These are phyloP conservation scores for Plasmodium ovale DNA, from an alignment of 169 alveolate genomes.

Conservation along the genomic window DNA sequence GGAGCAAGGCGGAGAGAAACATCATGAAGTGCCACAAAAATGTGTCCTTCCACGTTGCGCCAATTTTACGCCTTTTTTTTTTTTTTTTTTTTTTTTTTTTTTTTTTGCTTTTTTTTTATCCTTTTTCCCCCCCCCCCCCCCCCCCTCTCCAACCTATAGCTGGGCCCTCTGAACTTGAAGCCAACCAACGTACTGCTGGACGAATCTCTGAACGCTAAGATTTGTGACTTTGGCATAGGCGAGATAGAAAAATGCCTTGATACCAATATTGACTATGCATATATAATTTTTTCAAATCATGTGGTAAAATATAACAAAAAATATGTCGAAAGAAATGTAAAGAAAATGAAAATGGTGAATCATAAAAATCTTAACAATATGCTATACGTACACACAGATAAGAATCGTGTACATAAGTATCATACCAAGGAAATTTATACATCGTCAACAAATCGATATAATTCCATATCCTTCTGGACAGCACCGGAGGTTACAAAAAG, in stretches of 20 bases:
- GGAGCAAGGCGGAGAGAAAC: background rate
- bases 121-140: background rate
- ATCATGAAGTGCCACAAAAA: background rate
- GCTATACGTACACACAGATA: conserved; percentile 14
- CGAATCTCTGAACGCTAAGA: conserved; percentile 65
- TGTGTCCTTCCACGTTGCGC: no score
- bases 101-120: background rate
- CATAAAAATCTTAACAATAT: conserved; percentile 6
- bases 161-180: conserved; percentile 38
- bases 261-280: conserved; percentile 49
- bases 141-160: background rate
- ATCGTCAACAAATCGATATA: conserved; percentile 3
- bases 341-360: conserved; percentile 20
- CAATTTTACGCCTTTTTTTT: background rate
- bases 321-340: background rate
- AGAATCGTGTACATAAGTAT: conserved; percentile 21
- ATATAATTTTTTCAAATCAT: conserved; percentile 21
- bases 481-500: conserved; percentile 54
- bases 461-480: conserved; percentile 54
- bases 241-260: conserved; percentile 75
- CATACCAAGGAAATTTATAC: conserved; percentile 7
- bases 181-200: conserved; percentile 76
- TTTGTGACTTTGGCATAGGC: conserved; percentile 67
- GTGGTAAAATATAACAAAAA: conserved; percentile 18
- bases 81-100: conserved; percentile 9